Evolutionary conservation across 495 filamentous ascomycete species (phyloP).

Genomic region (Penicillium lividum): DNA sequence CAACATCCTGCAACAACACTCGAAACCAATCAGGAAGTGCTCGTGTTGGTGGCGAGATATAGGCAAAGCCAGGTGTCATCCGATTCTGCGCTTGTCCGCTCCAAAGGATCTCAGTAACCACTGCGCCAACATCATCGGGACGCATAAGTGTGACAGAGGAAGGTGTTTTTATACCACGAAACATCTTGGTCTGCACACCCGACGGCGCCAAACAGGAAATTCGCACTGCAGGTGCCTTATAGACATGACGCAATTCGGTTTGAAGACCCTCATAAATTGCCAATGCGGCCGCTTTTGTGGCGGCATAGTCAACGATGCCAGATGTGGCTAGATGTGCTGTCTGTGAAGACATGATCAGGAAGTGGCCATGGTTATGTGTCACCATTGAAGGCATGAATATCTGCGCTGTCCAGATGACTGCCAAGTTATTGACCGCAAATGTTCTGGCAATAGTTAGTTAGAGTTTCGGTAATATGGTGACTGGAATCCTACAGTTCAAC

Average conservation of each 20-base stretch:
- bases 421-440: constrained; percentile 1
- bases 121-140: constrained; percentile 1
- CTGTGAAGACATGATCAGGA: constrained; percentile 74
- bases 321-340: constrained; percentile 69
- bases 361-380: constrained; percentile 58
- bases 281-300: constrained; percentile 63
- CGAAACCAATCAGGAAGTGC: constrained; percentile 14
- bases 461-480: not conserved
- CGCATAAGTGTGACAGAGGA: not conserved
- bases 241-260: constrained; percentile 11
- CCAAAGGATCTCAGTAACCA: constrained; percentile 11
- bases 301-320: constrained; percentile 60
- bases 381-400: constrained; percentile 77
- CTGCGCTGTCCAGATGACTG: constrained; percentile 39
- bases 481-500: constrained; percentile 10
- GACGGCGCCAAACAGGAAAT: constrained; percentile 6
- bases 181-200: constrained; percentile 4
- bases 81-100: constrained; percentile 10
- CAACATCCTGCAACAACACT: constrained; percentile 12
- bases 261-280: constrained; percentile 12
- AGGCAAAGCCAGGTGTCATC: constrained; percentile 8
- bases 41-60: constrained; percentile 10
- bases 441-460: not conserved
- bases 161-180: not conserved
- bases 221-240: constrained; percentile 13